A percentile compares a stretch with the other conserved stretches of the same genome.
phyloP scores from a whole-genome alignment of 352 stramenopile genomes.

The Phytophthora megakarya region DNA sequence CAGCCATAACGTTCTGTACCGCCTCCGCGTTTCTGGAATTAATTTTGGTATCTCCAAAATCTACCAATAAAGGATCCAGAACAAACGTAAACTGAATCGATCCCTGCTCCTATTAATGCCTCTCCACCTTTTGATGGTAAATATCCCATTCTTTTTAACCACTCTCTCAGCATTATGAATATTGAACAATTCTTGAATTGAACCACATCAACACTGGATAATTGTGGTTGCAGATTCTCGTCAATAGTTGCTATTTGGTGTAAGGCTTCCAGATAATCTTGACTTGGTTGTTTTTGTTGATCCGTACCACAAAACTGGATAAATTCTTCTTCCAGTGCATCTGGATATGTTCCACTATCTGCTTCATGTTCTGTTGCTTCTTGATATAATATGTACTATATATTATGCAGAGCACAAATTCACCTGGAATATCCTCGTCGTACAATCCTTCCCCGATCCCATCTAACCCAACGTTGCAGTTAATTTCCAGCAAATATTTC shows the following conservation, averaged over 20 bases:
- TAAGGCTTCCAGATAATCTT: not conserved
- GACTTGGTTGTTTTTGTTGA: not conserved
- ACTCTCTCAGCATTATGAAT: no score
- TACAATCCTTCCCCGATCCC: conserved; percentile 10
- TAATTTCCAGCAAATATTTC: conserved; percentile 22
- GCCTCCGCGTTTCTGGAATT: no score
- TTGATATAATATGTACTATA: no score
- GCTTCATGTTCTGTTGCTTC: no score
- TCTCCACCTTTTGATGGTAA: not conserved
- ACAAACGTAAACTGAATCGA: conserved; percentile 1
- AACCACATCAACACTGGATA: not conserved
- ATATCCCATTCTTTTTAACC: no score
- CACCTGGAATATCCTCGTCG: no score
- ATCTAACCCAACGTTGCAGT: conserved; percentile 16
- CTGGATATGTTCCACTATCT: no score
- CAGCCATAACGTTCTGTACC: no score
- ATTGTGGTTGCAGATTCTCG: not conserved
- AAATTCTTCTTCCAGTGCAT: no score
- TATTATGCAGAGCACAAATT: no score
- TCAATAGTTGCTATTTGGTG: not conserved
- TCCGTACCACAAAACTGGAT: conserved; percentile 3
- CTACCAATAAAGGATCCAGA: not conserved
- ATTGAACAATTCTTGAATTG: no score
- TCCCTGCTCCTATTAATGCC: not conserved
- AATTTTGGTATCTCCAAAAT: no score